A percentile compares a stretch with the other conserved stretches of the same genome.
Conservation (phyloP, 805 yeast genomes). For the Nakazawaea populi region DNA sequence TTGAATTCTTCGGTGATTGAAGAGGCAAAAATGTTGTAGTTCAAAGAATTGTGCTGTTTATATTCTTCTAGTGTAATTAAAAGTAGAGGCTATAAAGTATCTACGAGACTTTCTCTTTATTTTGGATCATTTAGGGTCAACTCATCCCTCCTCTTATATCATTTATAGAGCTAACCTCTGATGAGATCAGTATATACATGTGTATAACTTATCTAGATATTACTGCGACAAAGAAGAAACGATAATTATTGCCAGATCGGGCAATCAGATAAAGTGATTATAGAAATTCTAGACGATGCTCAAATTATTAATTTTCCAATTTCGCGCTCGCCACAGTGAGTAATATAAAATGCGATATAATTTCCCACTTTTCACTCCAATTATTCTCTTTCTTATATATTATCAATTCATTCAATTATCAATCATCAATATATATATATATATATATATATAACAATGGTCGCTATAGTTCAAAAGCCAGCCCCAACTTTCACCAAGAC, state of each 20-base stretch:
- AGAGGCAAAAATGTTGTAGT: too few species aligned
- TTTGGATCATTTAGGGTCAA: too few species aligned
- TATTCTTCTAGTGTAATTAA: too few species aligned
- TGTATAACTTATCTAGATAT: too few species aligned
- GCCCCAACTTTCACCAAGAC: conserved; percentile 96
- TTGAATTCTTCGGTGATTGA: too few species aligned
- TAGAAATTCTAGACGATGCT: not conserved
- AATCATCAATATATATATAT: not conserved
- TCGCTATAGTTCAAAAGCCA: conserved; percentile 86
- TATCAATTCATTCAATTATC: not conserved
- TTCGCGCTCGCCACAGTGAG: not conserved
- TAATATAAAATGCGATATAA: not conserved
- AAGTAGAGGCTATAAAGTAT: too few species aligned
- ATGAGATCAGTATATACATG: too few species aligned
- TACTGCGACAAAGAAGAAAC: too few species aligned
- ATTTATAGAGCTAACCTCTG: too few species aligned
- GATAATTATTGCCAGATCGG: not conserved
- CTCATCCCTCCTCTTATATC: too few species aligned
- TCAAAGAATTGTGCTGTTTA: too few species aligned
- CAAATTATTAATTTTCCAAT: not conserved
- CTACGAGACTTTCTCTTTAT: too few species aligned
- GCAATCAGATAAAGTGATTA: not conserved
- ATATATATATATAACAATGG: conserved; percentile 49
- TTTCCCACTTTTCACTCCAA: not conserved
- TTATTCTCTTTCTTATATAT: not conserved